These are phyloP conservation scores for Sarocladium brachiariae DNA, from an alignment of 2,329 filamentous ascomycete species.

Conservation along the genomic window DNA sequence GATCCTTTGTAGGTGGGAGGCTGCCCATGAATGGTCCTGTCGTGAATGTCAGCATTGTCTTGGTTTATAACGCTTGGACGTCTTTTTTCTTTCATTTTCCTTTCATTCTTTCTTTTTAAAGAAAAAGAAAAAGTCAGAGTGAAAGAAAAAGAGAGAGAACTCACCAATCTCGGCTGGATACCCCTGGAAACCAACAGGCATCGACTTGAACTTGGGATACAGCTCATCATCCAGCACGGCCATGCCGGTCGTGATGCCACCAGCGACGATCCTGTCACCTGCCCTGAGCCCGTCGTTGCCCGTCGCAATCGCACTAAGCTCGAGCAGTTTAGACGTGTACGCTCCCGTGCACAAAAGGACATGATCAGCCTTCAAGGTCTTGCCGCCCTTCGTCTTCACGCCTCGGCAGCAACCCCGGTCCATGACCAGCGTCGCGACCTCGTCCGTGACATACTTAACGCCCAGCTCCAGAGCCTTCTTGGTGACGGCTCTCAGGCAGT, in stretches of 20 bases:
- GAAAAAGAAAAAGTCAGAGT: too few species aligned
- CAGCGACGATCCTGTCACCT: constrained; percentile 48
- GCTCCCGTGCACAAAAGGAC: constrained; percentile 50
- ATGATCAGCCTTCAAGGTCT: constrained; percentile 39
- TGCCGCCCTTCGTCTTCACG: constrained; percentile 38
- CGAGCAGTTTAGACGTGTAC: constrained; percentile 49
- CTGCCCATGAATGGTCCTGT: constrained; percentile 50
- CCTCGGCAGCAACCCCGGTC: constrained; percentile 38
- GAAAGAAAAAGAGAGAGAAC: constrained; percentile 16
- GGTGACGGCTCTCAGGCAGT: constrained; percentile 48
- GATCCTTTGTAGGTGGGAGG: constrained; percentile 45
- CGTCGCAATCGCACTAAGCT: constrained; percentile 40
- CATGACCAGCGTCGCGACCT: constrained; percentile 42
- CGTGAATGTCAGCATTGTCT: constrained; percentile 10
- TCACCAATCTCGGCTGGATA: constrained; percentile 29
- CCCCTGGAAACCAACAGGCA: constrained; percentile 42
- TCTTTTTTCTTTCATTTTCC: constrained; percentile 13
- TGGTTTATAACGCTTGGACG: constrained; percentile 12
- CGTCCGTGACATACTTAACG: constrained; percentile 50
- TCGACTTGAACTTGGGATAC: constrained; percentile 35
- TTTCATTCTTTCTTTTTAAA: constrained; percentile 9
- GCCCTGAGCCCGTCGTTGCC: constrained; percentile 42
- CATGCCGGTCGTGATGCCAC: constrained; percentile 53
- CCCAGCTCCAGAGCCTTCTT: constrained; percentile 45
- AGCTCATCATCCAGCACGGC: constrained; percentile 43